Conservation (phyloP, 2,329 filamentous ascomycete genomes). For the Scopulariopsis brevicaulis region DNA sequence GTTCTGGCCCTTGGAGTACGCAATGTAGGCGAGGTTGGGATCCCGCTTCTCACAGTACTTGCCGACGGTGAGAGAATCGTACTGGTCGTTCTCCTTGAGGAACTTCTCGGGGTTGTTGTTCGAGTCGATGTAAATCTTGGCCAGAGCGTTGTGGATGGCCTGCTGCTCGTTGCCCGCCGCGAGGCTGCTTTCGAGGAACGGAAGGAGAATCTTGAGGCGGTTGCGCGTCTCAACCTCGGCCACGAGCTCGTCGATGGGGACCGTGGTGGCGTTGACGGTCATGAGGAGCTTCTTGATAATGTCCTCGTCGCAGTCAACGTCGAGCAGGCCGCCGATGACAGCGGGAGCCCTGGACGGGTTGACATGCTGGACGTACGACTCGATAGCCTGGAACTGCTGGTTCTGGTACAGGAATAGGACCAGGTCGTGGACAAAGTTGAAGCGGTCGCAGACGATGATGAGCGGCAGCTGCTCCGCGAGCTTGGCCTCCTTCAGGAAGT, state of each 20-base stretch:
- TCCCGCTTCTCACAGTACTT: constrained; percentile 99
- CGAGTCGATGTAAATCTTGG: constrained; percentile 98
- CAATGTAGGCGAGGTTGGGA: constrained; percentile 88
- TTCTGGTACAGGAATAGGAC: constrained; percentile 97
- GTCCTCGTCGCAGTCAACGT: constrained; percentile 92
- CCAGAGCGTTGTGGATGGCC: constrained; percentile 91
- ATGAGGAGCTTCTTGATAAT: constrained; percentile 88
- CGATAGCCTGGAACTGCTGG: constrained; percentile 98
- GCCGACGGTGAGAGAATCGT: constrained; percentile 82
- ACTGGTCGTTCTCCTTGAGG: constrained; percentile 93
- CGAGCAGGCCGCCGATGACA: constrained; percentile 84
- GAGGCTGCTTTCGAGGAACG: constrained; percentile 89
- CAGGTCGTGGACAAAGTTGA: constrained; percentile 96
- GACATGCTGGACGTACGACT: constrained; percentile 94
- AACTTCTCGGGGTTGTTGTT: constrained; percentile 99
- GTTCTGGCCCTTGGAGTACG: constrained; percentile 93
- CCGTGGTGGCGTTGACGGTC: constrained; percentile 72
- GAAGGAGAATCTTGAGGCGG: constrained; percentile 85
- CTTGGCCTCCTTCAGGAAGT: constrained; percentile 95
- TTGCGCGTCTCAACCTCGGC: constrained; percentile 92
- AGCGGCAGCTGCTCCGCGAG: constrained; percentile 87
- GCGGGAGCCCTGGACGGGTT: constrained; percentile 86
- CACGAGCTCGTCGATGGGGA: constrained; percentile 92
- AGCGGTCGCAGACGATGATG: constrained; percentile 98
- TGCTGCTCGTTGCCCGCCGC: constrained; percentile 89